A percentile compares a stretch with the other conserved stretches of the same genome.
phyloP scores from a whole-genome alignment of 208 protist genomes.

The Leishmania major region DNA sequence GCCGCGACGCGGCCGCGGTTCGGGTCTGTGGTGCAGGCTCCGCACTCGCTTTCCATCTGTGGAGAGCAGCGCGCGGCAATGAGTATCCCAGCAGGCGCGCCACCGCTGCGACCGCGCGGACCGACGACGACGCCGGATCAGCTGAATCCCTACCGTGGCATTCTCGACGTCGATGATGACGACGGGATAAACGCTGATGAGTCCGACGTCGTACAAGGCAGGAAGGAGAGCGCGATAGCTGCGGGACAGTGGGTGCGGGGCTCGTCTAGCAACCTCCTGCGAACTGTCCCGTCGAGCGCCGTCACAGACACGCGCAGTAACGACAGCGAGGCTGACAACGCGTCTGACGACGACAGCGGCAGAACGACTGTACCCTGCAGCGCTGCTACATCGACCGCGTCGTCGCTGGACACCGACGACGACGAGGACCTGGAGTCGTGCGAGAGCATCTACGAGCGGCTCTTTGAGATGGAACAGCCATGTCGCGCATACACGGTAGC shows the following conservation, averaged over 20 bases:
- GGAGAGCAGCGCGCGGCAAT: background rate
- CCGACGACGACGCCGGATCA: background rate
- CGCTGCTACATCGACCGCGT: background rate
- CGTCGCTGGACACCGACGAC: background rate
- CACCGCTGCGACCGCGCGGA: background rate
- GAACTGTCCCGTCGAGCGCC: background rate
- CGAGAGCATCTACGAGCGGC: constrained; percentile 31
- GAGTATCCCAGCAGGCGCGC: background rate
- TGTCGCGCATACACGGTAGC: constrained; percentile 22
- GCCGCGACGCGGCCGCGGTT: background rate
- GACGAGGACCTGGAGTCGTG: background rate
- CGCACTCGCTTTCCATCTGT: background rate
- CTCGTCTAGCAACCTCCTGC: background rate
- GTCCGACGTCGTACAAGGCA: background rate
- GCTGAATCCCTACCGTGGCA: background rate
- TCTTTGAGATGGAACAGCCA: constrained; percentile 26
- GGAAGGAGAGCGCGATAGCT: background rate
- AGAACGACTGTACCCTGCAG: background rate
- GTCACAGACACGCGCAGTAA: background rate
- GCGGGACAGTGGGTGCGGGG: background rate
- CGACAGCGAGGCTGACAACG: background rate
- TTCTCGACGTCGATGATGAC: background rate
- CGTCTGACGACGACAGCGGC: background rate
- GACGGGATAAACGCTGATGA: background rate
- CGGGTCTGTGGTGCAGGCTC: background rate